A percentile compares a stretch with the other conserved stretches of the same genome.
These are phyloP conservation scores for Codiaeum variegatum DNA, from an alignment of 441 rosid genomes.

Conservation along the genomic window DNA sequence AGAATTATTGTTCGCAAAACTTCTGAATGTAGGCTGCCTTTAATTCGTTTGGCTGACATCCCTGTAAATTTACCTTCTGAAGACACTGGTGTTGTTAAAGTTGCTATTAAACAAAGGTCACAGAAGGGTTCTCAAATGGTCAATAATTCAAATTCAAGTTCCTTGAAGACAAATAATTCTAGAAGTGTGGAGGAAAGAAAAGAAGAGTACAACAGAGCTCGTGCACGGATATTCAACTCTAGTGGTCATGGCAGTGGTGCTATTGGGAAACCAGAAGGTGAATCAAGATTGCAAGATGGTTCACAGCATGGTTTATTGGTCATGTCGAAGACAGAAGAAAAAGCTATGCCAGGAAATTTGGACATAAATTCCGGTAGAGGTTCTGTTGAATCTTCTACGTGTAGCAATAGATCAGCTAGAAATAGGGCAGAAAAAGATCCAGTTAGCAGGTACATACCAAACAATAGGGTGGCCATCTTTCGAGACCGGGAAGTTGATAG, in stretches of 20 bases:
- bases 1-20: conserved; percentile 70
- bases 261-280: conserved; percentile 38
- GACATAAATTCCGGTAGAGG: conserved; percentile 43
- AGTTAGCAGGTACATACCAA: conserved; percentile 47
- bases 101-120: conserved; percentile 79
- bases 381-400: conserved; percentile 48
- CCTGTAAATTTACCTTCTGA: conserved; percentile 64
- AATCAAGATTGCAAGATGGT: conserved; percentile 44
- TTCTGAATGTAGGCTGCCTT: conserved; percentile 53
- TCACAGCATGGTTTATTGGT: conserved; percentile 37
- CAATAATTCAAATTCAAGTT: conserved; percentile 37
- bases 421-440: conserved; percentile 66
- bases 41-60: conserved; percentile 65
- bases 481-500: conserved; percentile 78
- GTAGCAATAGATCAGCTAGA: conserved; percentile 50
- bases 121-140: conserved; percentile 41
- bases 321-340: conserved; percentile 45
- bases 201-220: conserved; percentile 79
- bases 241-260: conserved; percentile 30
- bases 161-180: conserved; percentile 43
- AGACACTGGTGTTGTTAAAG: conserved; percentile 47
- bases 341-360: conserved; percentile 35
- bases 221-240: conserved; percentile 71
- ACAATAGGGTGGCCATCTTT: conserved; percentile 68
- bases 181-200: conserved; percentile 84